phyloP scores from a whole-genome alignment of 495 filamentous ascomycete genomes.

The Tuber brumale region DNA sequence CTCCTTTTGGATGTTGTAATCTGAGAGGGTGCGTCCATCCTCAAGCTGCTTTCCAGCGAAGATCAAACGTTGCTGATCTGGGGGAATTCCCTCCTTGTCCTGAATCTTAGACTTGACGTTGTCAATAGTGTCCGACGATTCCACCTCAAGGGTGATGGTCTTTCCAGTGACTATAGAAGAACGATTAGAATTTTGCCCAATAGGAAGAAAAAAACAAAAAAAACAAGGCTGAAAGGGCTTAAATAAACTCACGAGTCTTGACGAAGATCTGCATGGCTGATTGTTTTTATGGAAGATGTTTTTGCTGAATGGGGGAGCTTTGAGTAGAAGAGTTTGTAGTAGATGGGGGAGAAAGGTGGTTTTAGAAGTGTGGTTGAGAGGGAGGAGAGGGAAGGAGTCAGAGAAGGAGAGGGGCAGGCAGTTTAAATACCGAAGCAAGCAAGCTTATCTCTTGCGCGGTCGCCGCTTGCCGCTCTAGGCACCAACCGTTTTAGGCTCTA shows the following conservation, averaged over 20 bases:
- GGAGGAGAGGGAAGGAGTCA: constrained; percentile 19
- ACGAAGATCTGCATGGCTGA: constrained; percentile 40
- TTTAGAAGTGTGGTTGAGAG: not conserved
- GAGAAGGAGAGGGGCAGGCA: constrained; percentile 7
- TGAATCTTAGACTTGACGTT: constrained; percentile 99
- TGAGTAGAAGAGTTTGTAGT: not conserved
- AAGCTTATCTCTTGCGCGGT: not conserved
- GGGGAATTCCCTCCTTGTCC: constrained; percentile 98
- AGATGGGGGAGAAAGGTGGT: not conserved
- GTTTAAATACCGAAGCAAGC: not conserved
- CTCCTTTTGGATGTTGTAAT: constrained; percentile 99
- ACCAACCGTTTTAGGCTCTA: not conserved
- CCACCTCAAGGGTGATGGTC: constrained; percentile 59
- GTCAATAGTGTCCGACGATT: constrained; percentile 96
- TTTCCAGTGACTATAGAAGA: constrained; percentile 17
- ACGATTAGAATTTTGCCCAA: not conserved
- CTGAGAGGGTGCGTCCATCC: constrained; percentile 89
- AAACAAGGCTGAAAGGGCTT: constrained; percentile 13
- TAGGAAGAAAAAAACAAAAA: not conserved
- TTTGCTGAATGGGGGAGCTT: not conserved
- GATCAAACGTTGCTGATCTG: constrained; percentile 96
- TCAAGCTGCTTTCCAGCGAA: constrained; percentile 99
- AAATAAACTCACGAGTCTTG: constrained; percentile 29
- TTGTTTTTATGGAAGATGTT: not conserved
- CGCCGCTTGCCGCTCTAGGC: not conserved